Evolutionary conservation across 495 filamentous ascomycete species (phyloP).

Genomic region (Penicillium canariense): DNA sequence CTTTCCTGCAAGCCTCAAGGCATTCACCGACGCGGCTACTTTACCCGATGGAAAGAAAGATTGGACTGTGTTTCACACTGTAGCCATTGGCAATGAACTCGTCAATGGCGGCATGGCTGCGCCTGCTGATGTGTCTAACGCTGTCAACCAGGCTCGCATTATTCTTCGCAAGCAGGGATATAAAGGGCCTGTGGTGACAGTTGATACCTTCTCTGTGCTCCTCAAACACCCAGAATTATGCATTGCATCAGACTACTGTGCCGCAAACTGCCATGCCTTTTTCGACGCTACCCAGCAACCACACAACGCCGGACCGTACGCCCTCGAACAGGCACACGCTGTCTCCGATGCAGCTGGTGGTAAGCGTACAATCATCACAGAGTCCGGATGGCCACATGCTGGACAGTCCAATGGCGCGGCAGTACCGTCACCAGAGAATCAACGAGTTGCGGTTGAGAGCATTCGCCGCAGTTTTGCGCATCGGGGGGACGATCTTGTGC

Average conservation of each 20-base stretch:
- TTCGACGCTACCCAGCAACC: conserved; percentile 64
- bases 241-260: conserved; percentile 69
- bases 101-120: conserved; percentile 62
- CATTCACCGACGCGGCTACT: conserved; percentile 52
- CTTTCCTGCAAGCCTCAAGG: conserved; percentile 51
- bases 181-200: conserved; percentile 69
- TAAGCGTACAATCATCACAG: conserved; percentile 63
- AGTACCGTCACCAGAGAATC: conserved; percentile 61
- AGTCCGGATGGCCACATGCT: conserved; percentile 78
- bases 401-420: conserved; percentile 63
- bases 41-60: conserved; percentile 34
- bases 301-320: conserved; percentile 61
- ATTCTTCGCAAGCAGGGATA: conserved; percentile 63
- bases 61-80: conserved; percentile 65
- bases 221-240: conserved; percentile 68
- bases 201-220: conserved; percentile 72
- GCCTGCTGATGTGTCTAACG: conserved; percentile 49
- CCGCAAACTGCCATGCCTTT: conserved; percentile 81
- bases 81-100: conserved; percentile 78
- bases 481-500: conserved; percentile 50
- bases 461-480: conserved; percentile 52
- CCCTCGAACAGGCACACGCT: conserved; percentile 47
- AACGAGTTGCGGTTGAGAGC: conserved; percentile 60
- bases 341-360: conserved; percentile 51
- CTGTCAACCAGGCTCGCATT: conserved; percentile 54